A percentile compares a stretch with the other conserved stretches of the same genome.
phyloP scores from a whole-genome alignment of 768 basidiomycete species.

The Calvatia gigantea region DNA sequence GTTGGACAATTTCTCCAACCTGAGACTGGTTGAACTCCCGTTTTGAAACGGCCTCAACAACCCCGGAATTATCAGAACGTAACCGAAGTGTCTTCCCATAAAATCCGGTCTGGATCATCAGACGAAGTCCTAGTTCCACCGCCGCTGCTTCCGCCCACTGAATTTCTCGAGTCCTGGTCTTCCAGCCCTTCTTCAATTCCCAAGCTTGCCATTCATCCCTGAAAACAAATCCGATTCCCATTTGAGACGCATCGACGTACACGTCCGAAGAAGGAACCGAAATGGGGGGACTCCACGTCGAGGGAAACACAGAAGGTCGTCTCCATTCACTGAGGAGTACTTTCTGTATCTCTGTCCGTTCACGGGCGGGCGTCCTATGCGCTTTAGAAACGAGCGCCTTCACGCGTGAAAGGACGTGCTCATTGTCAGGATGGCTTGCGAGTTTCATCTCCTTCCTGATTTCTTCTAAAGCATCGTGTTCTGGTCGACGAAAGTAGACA shows the following conservation, averaged over 20 bases:
- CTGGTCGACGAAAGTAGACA: background rate
- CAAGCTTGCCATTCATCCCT: constrained; percentile 35
- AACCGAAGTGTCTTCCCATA: constrained; percentile 24
- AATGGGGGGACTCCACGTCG: background rate
- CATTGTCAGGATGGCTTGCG: background rate
- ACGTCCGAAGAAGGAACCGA: constrained; percentile 16
- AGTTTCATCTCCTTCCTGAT: constrained; percentile 2
- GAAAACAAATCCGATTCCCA: constrained; percentile 33
- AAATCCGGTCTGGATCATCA: constrained; percentile 22
- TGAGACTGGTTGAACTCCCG: constrained; percentile 20
- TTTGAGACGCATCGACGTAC: constrained; percentile 39
- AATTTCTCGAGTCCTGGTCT: constrained; percentile 26
- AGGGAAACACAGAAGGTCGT: background rate
- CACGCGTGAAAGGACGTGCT: background rate
- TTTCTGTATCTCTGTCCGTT: constrained; percentile 18
- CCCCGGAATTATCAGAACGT: constrained; percentile 38
- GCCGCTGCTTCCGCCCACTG: constrained; percentile 45
- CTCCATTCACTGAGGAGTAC: constrained; percentile 20
- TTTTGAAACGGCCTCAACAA: constrained; percentile 30
- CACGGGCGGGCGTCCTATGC: constrained; percentile 14
- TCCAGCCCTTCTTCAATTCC: constrained; percentile 29
- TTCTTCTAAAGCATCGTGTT: background rate
- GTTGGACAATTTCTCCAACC: constrained; percentile 26
- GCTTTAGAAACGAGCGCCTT: constrained; percentile 19
- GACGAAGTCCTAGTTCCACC: constrained; percentile 35